Percentiles rank a stretch among this genome's conserved stretches.
phyloP scores from a whole-genome alignment of 805 yeast species.

The Candida palmyrensis region DNA sequence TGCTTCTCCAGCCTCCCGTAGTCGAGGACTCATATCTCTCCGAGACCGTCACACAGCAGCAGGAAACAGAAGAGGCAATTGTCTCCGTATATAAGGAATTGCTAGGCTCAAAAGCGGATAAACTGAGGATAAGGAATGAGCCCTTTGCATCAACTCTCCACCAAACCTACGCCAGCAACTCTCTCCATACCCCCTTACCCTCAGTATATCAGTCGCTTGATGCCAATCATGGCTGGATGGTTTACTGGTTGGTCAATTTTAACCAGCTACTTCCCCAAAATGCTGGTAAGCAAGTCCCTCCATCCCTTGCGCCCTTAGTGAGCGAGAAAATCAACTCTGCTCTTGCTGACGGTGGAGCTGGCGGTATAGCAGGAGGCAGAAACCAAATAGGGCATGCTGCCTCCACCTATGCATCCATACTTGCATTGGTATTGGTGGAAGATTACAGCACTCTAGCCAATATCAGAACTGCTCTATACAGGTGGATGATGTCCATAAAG shows the following conservation, averaged over 20 bases:
- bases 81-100: conserved; percentile 23
- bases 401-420: conserved; percentile 71
- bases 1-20: conserved; percentile 11
- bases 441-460: conserved; percentile 26
- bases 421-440: conserved; percentile 53
- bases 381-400: conserved; percentile 84
- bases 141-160: conserved; percentile 31
- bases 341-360: conserved; percentile 25
- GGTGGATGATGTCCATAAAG: conserved; percentile 67
- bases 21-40: conserved; percentile 24
- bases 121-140: conserved; percentile 7
- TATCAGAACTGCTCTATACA: conserved; percentile 38
- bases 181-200: conserved; percentile 45
- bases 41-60: conserved; percentile 33
- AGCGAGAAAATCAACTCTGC: conserved; percentile 20
- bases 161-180: conserved; percentile 34
- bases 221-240: conserved; percentile 89
- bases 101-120: conserved; percentile 1
- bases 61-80: conserved; percentile 23
- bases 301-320: conserved; percentile 7
- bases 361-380: conserved; percentile 81
- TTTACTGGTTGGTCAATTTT: conserved; percentile 74
- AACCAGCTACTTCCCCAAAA: conserved; percentile 12
- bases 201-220: conserved; percentile 53
- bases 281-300: not conserved